Evolutionary conservation across 108 stramenopile species (phyloP).

Genomic region (Cyclotella baltica): DNA sequence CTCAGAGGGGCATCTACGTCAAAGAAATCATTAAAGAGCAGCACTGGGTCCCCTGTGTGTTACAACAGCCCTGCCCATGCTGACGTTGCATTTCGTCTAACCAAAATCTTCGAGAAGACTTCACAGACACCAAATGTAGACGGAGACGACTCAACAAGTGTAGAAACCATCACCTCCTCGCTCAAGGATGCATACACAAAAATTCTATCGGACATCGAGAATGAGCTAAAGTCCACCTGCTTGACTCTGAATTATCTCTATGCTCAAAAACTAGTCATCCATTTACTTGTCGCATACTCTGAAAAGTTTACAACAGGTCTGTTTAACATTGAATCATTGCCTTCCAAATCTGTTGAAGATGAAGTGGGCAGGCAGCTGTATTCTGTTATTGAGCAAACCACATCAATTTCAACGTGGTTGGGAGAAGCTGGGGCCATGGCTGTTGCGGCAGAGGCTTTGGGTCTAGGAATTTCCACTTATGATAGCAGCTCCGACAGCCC

Average conservation of each 20-base stretch:
- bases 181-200: constrained; percentile 35
- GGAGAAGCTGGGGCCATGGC: constrained; percentile 94
- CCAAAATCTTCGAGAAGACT: constrained; percentile 25
- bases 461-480: constrained; percentile 80
- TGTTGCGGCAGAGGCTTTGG: constrained; percentile 87
- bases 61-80: constrained; percentile 23
- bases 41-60: neutral
- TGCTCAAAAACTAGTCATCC: constrained; percentile 73
- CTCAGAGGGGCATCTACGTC: constrained; percentile 4
- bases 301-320: constrained; percentile 57
- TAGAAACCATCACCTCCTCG: constrained; percentile 12
- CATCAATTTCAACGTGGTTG: constrained; percentile 78
- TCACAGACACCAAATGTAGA: constrained; percentile 34
- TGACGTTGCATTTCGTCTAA: constrained; percentile 42
- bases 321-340: constrained; percentile 34
- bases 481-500: constrained; percentile 39
- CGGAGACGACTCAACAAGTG: neutral
- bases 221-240: constrained; percentile 36
- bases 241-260: constrained; percentile 57
- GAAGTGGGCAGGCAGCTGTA: constrained; percentile 51
- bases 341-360: constrained; percentile 32
- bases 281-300: constrained; percentile 59
- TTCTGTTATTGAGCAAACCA: constrained; percentile 63
- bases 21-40: constrained; percentile 26
- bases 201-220: constrained; percentile 22